These are phyloP conservation scores for Kodamaea arcana DNA, from an alignment of 1,139 yeast genomes.

Conservation along the genomic window DNA sequence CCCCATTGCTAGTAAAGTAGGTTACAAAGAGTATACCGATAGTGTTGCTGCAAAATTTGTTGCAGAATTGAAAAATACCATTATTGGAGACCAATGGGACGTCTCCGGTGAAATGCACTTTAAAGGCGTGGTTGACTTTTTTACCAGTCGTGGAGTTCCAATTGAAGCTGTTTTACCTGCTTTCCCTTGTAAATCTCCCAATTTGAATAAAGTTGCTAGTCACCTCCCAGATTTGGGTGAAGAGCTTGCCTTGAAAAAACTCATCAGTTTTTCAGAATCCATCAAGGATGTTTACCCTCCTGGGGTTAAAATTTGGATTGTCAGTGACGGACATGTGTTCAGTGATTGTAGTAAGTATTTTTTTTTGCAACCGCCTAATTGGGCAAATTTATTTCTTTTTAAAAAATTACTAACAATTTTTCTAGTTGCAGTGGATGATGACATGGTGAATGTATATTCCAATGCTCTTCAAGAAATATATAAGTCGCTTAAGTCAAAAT, in stretches of 20 bases:
- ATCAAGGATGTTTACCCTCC: constrained; percentile 47
- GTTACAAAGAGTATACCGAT: constrained; percentile 10
- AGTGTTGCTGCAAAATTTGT: constrained; percentile 33
- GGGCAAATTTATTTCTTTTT: constrained; percentile 17
- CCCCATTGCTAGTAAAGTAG: constrained; percentile 4
- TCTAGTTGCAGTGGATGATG: constrained; percentile 45
- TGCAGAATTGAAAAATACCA: constrained; percentile 43
- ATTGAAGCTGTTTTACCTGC: constrained; percentile 61
- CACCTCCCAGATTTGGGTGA: constrained; percentile 48
- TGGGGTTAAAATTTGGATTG: constrained; percentile 53
- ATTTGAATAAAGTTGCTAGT: constrained; percentile 49
- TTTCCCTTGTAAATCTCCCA: constrained; percentile 61
- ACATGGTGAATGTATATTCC: constrained; percentile 47
- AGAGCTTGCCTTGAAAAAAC: constrained; percentile 31
- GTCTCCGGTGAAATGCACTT: constrained; percentile 41
- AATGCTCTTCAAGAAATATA: constrained; percentile 40
- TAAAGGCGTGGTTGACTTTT: constrained; percentile 39
- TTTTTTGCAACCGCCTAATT: constrained; percentile 2
- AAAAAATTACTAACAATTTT: constrained; percentile 13
- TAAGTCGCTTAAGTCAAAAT: constrained; percentile 20
- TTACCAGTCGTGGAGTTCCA: constrained; percentile 42
- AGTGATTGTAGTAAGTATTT: constrained; percentile 50
- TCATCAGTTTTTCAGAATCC: constrained; percentile 27
- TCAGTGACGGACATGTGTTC: constrained; percentile 64
- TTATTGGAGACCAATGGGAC: constrained; percentile 47